Evolutionary conservation across 192 early-diverging fungal genomes (phyloP).

Genomic region (Coemansia sp.): DNA sequence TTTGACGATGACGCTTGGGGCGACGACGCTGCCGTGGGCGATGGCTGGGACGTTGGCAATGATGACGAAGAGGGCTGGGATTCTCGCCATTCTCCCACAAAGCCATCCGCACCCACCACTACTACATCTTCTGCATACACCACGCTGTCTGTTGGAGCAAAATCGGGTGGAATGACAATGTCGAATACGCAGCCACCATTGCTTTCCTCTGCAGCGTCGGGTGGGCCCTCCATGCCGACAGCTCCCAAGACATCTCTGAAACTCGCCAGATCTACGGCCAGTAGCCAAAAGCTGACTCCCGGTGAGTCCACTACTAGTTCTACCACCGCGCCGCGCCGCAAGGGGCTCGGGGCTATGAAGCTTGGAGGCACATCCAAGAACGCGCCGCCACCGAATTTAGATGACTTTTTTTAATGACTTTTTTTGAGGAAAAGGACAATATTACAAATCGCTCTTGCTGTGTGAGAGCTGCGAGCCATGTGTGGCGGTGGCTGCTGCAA

Average conservation of each 20-base stretch:
- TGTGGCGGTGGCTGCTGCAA: no score
- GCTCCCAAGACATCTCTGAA: slow-evolving; percentile 10
- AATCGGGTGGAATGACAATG: slow-evolving; percentile 22
- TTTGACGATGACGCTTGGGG: slow-evolving; percentile 31
- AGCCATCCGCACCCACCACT: not conserved
- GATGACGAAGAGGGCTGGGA: slow-evolving; percentile 29
- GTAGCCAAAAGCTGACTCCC: not conserved
- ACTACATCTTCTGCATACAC: not conserved
- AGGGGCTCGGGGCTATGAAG: slow-evolving; percentile 48
- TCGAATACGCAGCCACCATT: not conserved
- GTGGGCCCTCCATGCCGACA: not conserved
- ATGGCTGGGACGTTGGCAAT: slow-evolving; percentile 11
- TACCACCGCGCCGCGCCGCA: slow-evolving; percentile 21
- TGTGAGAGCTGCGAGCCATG: no score
- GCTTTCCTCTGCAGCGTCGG: not conserved
- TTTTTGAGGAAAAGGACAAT: no score
- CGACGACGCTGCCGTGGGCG: not conserved
- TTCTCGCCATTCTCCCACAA: not conserved
- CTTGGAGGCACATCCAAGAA: slow-evolving; percentile 23
- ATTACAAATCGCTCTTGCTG: no score
- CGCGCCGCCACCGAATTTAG: slow-evolving; percentile 1
- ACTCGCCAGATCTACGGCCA: slow-evolving; percentile 9
- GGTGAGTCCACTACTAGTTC: not conserved
- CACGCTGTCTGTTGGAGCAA: not conserved
- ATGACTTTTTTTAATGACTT: slow-evolving; percentile 14